Evolutionary conservation across 1,284 basidiomycete genomes (phyloP), one percentile per base, ranked within the genome.

Genomic region (Naganishia liquefaciens): DNA sequence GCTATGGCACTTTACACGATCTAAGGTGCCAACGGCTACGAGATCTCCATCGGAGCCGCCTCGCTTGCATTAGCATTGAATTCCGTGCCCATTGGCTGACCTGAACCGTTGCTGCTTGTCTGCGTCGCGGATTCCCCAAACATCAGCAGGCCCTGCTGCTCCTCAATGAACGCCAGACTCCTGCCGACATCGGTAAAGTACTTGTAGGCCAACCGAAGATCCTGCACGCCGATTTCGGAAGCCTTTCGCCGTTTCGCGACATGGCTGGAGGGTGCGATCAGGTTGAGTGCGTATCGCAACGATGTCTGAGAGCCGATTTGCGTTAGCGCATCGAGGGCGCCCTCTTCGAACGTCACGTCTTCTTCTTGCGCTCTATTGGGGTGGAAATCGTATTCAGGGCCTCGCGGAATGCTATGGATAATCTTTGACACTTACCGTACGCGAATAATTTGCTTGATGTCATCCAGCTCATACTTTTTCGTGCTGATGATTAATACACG

Each of bases 181-280:
- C 95, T 83, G 79, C 93, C 93, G 75, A 96, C 94, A 76, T 99
- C 94, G 82, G 93, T 88, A 80, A 98, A 99, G 75, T 91, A 93
- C 52, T 83, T 83, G 75, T 96, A 97, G 5, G 88, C 90, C 63
- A 88, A 82, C 44, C 88, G 82, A 53, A 98, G 83, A 76, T 96
- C 93, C 61, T 89, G 87, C 1, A 91, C 88, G 54, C 89, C 89
- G 11, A 96, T 91, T 30, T 82, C 67, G 74, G 73, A 86, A 81
- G 86, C 82, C 75, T 91, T 94, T 52, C 93, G 84, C 74, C 92
- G 88, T 69, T 84, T 83, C 2, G 93, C 89, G 3, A 94, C 82
- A 52, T 94, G 84, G 70, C 90, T 87, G 0, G 88, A 91, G 42
- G 91, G 93, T 1, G 93, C 92, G 70, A 98, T 96, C 52, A 96